Percentiles rank a stretch among this genome's conserved stretches.
These are phyloP conservation scores for Solanum tacnaense DNA, from an alignment of 257 asterid species.

Conservation along the genomic window DNA sequence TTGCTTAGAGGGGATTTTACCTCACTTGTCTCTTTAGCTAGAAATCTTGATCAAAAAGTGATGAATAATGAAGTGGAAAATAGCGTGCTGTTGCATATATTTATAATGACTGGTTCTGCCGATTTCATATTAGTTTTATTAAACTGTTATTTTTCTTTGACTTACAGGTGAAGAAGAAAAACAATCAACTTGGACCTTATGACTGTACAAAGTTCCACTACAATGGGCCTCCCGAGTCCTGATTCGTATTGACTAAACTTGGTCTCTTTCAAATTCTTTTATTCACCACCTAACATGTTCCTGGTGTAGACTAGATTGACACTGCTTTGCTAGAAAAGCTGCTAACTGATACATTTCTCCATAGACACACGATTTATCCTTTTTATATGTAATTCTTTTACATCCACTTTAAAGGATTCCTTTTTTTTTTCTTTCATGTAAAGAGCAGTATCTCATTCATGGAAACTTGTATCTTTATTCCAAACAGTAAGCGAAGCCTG, in stretches of 20 bases:
- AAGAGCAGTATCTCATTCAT: not conserved
- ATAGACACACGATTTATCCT: not conserved
- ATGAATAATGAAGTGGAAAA: not conserved
- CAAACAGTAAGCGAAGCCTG: not conserved
- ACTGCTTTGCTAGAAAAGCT: not conserved
- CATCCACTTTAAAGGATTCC: not conserved
- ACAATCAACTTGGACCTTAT: slow-evolving; percentile 67
- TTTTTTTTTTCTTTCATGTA: not conserved
- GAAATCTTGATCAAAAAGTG: not conserved
- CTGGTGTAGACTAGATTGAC: not conserved
- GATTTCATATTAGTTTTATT: not conserved
- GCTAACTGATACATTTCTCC: not conserved
- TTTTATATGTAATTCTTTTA: not conserved
- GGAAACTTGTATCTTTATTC: not conserved
- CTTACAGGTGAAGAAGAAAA: slow-evolving; percentile 63
- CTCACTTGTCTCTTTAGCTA: not conserved
- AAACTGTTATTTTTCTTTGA: not conserved
- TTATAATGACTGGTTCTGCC: not conserved
- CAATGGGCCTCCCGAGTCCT: slow-evolving; percentile 27
- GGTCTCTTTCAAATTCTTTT: slow-evolving; percentile 22
- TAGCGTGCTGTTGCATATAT: not conserved
- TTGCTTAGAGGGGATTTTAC: not conserved
- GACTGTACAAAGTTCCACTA: slow-evolving; percentile 77
- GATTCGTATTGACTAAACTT: slow-evolving; percentile 22
- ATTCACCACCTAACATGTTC: not conserved